Evolutionary conservation across 2,329 filamentous ascomycete genomes (phyloP), one percentile per base, ranked within the genome.

Genomic region (Xylariaceae sp.): DNA sequence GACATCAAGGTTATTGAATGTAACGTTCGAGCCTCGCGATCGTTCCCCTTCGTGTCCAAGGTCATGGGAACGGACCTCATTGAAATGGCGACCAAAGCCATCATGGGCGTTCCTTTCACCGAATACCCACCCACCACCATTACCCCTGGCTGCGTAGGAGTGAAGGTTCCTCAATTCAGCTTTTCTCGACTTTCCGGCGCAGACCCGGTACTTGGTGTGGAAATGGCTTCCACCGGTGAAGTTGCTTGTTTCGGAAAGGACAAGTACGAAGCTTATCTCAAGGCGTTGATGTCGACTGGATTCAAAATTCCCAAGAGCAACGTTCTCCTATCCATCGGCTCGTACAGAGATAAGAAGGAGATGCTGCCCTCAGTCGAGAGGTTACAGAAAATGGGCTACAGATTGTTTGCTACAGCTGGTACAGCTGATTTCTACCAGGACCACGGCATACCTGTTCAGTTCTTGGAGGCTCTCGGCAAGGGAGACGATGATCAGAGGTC

Each of bases 1-100:
- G 92, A 97, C 63, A 97, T 99, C 79, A 97, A 97, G 79, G 94
- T 99, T 62, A 99, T 99, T 61, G 94, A 99, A 76, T 97, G 94
- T 75, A 99, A 99, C 67, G 94, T 97, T 57, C 87, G 94, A 60
- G 94, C 94, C 12, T 96, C 94, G 45, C 84, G 94, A 62, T 97
- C 92, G 0, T 96, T 96, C 80, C 94, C 94, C 58, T 99, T 99
- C 69, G 91, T 97, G 12, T 96, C 91, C 61, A 99, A 99, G 79
- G 90, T 95, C 63, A 97, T 96, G 89, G 91, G 91, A 50, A 89
- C 96, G 50, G 92, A 99, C 69, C 80, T 99, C 60, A 96, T 99
- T 62, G 92, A 96, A 77, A 91, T 99, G 89, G 94, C 94, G 31
- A 97, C 94, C 64, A 96, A 95, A 77, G 92, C 92, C 12, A 97